Evolutionary conservation across 805 yeast species (phyloP).

Genomic region (Nakazawaea ishiwadae): DNA sequence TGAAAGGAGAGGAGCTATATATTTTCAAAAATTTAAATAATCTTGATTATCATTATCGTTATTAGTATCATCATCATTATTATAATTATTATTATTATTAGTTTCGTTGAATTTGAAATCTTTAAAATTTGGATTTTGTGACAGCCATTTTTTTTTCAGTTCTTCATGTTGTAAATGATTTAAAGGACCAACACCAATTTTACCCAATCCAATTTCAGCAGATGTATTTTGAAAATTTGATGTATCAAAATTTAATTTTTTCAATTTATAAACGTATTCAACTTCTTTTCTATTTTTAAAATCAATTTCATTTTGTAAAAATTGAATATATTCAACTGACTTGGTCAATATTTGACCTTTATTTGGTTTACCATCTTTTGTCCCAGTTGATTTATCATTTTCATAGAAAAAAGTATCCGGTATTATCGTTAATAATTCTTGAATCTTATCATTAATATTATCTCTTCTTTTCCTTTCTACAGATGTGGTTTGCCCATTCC

Average conservation of each 20-base stretch:
- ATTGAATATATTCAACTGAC: slow-evolving; percentile 67
- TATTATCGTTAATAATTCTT: slow-evolving; percentile 34
- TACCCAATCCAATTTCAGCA: slow-evolving; percentile 72
- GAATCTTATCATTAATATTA: slow-evolving; percentile 54
- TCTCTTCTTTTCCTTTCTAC: slow-evolving; percentile 47
- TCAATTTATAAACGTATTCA: slow-evolving; percentile 58
- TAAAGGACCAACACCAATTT: slow-evolving; percentile 80
- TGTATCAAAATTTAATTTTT: slow-evolving; percentile 39
- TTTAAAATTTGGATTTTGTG: background rate
- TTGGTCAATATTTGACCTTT: slow-evolving; percentile 78
- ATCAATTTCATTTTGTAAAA: slow-evolving; percentile 69
- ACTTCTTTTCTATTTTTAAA: slow-evolving; percentile 75
- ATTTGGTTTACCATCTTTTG: slow-evolving; percentile 81
- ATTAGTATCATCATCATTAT: background rate
- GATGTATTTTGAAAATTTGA: slow-evolving; percentile 58
- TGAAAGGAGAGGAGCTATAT: too few species aligned
- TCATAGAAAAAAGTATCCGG: slow-evolving; percentile 35
- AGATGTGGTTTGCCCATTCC: slow-evolving; percentile 17
- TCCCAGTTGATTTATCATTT: slow-evolving; percentile 52
- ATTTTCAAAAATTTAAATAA: slow-evolving; percentile 4
- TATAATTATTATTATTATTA: slow-evolving; percentile 1
- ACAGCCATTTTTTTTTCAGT: background rate
- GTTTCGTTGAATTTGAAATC: slow-evolving; percentile 5
- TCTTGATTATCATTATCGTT: slow-evolving; percentile 8
- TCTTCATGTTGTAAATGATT: slow-evolving; percentile 32